phyloP scores from a whole-genome alignment of 257 asterid species.

The Solanum gracilifrons region DNA sequence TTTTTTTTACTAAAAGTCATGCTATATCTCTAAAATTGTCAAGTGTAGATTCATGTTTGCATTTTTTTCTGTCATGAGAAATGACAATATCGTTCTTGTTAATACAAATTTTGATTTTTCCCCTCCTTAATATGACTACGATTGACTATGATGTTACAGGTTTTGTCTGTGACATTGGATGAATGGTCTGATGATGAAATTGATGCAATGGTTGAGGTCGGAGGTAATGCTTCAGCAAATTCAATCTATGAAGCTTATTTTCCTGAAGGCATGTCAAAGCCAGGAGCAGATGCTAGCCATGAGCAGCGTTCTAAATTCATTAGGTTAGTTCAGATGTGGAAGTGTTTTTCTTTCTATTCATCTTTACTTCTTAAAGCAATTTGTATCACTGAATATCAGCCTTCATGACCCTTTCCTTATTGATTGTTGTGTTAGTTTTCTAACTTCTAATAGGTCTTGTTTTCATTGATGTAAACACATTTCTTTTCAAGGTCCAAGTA shows the following conservation, averaged over 20 bases:
- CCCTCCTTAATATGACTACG: background rate
- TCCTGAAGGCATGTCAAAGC: slow-evolving; percentile 82
- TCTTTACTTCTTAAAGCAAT: background rate
- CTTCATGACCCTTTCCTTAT: background rate
- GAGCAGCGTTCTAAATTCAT: slow-evolving; percentile 76
- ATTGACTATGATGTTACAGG: slow-evolving; percentile 33
- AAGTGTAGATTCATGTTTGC: background rate
- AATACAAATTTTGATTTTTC: background rate
- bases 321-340: slow-evolving; percentile 29
- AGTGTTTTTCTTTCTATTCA: background rate
- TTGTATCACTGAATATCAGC: background rate
- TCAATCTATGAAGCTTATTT: slow-evolving; percentile 93
- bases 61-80: background rate
- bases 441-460: background rate
- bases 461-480: background rate
- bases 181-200: slow-evolving; percentile 94
- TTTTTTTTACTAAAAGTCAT: background rate
- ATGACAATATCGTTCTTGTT: background rate
- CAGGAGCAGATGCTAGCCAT: slow-evolving; percentile 65
- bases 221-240: slow-evolving; percentile 94
- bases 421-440: background rate
- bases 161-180: slow-evolving; percentile 91
- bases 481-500: slow-evolving; percentile 61
- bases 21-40: background rate
- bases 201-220: slow-evolving; percentile 87